Evolutionary conservation across 345 rosid species (phyloP).

Genomic region (Bretschneidera sinensis): DNA sequence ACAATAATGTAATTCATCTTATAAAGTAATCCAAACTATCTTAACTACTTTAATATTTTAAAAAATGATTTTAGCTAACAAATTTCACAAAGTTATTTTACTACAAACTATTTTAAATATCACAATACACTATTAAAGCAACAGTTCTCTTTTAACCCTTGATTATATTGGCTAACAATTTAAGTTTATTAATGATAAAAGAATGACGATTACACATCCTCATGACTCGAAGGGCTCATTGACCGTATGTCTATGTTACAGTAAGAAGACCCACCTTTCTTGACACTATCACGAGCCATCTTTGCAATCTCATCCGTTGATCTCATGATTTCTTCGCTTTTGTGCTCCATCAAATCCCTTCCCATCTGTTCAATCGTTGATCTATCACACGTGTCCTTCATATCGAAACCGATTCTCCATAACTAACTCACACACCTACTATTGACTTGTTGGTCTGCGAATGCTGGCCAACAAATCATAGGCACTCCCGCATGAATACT

Average conservation of each 20-base stretch:
- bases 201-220: too few species aligned
- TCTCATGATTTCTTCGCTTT: conserved; percentile 26
- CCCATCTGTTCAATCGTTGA: conserved; percentile 37
- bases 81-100: too few species aligned
- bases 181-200: too few species aligned
- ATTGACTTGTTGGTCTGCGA: conserved; percentile 39
- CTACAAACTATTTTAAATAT: too few species aligned
- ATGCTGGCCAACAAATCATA: conserved; percentile 46
- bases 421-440: conserved; percentile 34
- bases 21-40: too few species aligned
- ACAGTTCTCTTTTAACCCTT: too few species aligned
- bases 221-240: too few species aligned
- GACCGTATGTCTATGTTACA: conserved; percentile 26
- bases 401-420: conserved; percentile 44
- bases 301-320: conserved; percentile 22
- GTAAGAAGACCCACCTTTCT: conserved; percentile 36
- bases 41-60: too few species aligned
- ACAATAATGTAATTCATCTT: too few species aligned
- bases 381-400: conserved; percentile 46
- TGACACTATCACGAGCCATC: conserved; percentile 20
- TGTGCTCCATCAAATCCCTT: conserved; percentile 37
- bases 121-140: too few species aligned
- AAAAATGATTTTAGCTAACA: too few species aligned
- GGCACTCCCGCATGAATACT: conserved; percentile 36
- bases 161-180: too few species aligned